A percentile compares a stretch with the other conserved stretches of the same genome.
Conservation (phyloP, 257 asterid genomes). For the Jaltomata sinuosa region DNA sequence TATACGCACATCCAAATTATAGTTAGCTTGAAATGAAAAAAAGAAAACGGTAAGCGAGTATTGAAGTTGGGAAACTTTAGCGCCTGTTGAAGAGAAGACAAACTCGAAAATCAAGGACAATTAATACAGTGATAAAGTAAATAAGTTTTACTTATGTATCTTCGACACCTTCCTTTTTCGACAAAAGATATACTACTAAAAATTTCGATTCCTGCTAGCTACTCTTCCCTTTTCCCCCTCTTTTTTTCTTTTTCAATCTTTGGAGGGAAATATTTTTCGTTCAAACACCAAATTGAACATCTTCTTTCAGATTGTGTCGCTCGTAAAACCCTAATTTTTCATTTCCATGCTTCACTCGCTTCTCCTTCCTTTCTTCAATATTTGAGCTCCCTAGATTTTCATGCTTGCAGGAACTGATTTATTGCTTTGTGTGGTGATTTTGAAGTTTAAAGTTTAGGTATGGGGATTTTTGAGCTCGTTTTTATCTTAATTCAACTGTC, state of each 20-base stretch:
- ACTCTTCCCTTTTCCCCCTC: constrained; percentile 22
- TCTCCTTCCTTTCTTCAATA: background rate
- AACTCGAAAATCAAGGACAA: too few relatives aligned
- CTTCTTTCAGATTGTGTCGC: constrained; percentile 12
- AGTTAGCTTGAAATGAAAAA: background rate
- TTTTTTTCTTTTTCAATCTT: constrained; percentile 34
- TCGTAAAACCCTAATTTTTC: constrained; percentile 11
- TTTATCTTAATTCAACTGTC: constrained; percentile 7
- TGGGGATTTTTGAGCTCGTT: constrained; percentile 6
- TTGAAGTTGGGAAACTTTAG: background rate
- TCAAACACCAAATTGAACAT: background rate
- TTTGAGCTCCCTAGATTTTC: background rate
- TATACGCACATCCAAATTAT: background rate
- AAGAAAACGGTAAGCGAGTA: background rate
- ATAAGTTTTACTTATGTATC: background rate
- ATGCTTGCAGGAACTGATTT: background rate
- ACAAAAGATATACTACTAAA: background rate
- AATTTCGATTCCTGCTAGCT: constrained; percentile 10
- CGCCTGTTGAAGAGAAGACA: background rate
- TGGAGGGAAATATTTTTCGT: constrained; percentile 45
- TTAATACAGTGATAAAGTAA: too few relatives aligned
- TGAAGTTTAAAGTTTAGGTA: constrained; percentile 20
- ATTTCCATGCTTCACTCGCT: background rate
- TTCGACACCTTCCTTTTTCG: background rate
- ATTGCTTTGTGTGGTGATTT: constrained; percentile 6